Percentiles rank a stretch among this genome's conserved stretches.
These are phyloP conservation scores for Amoebophrya sp. DNA, from an alignment of 169 alveolate genomes.

Conservation along the genomic window DNA sequence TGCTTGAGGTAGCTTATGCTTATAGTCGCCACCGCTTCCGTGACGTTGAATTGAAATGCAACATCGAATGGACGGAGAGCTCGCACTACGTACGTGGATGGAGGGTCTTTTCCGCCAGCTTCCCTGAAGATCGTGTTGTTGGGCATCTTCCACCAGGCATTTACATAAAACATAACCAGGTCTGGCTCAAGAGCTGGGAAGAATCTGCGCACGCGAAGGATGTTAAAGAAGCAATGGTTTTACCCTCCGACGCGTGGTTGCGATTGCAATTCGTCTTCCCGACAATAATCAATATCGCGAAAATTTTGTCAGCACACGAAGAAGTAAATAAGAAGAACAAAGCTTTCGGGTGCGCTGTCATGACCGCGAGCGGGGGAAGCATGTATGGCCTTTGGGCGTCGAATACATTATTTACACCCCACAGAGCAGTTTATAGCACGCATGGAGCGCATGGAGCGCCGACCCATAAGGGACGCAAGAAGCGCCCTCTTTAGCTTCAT, in stretches of 20 bases:
- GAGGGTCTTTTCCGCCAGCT: no score
- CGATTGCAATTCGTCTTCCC: not conserved
- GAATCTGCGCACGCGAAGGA: not conserved
- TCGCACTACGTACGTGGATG: no score
- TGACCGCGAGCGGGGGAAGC: not conserved
- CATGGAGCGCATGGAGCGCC: no score
- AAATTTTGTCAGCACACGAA: not conserved
- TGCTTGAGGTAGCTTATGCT: no score
- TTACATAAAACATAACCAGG: not conserved
- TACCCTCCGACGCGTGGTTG: constrained; percentile 6
- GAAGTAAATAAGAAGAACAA: not conserved
- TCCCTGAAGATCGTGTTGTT: no score
- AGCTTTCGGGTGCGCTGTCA: no score
- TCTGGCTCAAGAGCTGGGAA: not conserved
- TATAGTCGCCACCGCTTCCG: no score
- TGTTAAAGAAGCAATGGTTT: not conserved
- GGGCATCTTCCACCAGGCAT: not conserved
- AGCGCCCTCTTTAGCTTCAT: not conserved
- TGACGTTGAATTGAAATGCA: no score
- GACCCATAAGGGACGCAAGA: not conserved
- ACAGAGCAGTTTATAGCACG: no score
- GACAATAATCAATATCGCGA: not conserved
- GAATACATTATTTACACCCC: no score
- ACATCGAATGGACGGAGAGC: no score
- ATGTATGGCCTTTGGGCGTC: no score